phyloP scores from a whole-genome alignment of 495 filamentous ascomycete species.

The Penicillium lagena region DNA sequence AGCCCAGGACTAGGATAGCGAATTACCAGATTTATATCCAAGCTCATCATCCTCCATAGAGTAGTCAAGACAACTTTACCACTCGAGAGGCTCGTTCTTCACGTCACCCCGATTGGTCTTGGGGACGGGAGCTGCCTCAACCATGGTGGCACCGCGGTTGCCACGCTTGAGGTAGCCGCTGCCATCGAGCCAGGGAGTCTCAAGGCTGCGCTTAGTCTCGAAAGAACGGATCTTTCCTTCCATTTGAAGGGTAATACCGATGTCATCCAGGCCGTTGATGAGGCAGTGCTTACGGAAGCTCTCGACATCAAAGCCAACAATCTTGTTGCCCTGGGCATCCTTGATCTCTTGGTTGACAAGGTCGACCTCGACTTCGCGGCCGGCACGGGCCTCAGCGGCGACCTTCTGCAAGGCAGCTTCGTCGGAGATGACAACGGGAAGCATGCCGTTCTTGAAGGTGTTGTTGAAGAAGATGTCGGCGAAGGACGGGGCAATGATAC shows the following conservation, averaged over 20 bases:
- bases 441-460: constrained; percentile 99
- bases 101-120: constrained; percentile 86
- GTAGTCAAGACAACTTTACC: constrained; percentile 48
- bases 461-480: constrained; percentile 99
- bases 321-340: constrained; percentile 60
- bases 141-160: constrained; percentile 56
- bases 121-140: constrained; percentile 79
- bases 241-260: constrained; percentile 87
- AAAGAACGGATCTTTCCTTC: constrained; percentile 82
- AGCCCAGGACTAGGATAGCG: no score
- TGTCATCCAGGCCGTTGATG: constrained; percentile 92
- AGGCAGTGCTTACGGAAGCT: constrained; percentile 91
- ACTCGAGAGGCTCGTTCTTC: constrained; percentile 83
- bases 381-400: constrained; percentile 72
- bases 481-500: constrained; percentile 85
- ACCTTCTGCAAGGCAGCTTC: constrained; percentile 59
- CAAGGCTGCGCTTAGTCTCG: constrained; percentile 65
- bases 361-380: constrained; percentile 86
- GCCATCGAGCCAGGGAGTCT: constrained; percentile 92
- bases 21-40: neutral
- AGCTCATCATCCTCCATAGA: constrained; percentile 4
- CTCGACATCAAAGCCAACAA: constrained; percentile 81
- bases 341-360: constrained; percentile 80
- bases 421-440: constrained; percentile 74
- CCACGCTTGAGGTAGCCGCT: constrained; percentile 72